phyloP scores from a whole-genome alignment of 331 rosid species.

The Quercus phellos region DNA sequence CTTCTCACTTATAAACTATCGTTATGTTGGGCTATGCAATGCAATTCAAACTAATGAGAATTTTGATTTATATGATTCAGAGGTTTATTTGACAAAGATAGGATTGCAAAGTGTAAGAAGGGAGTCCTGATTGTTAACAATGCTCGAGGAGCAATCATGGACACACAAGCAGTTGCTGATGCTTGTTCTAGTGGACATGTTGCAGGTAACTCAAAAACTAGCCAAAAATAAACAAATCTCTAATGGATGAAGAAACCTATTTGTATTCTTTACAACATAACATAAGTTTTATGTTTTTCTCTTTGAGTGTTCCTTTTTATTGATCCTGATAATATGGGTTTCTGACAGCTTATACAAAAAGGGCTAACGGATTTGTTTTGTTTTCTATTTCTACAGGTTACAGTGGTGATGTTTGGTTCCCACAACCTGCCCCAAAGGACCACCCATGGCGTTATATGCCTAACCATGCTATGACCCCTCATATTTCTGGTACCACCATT shows the following conservation, averaged over 20 bases:
- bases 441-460: constrained; percentile 99
- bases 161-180: constrained; percentile 80
- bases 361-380: neutral
- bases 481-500: constrained; percentile 90
- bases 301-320: neutral
- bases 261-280: neutral
- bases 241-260: neutral
- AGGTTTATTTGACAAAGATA: constrained; percentile 76
- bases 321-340: neutral
- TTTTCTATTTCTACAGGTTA: constrained; percentile 50
- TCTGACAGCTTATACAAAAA: neutral
- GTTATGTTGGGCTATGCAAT: neutral
- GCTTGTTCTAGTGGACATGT: constrained; percentile 81
- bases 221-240: neutral
- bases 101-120: constrained; percentile 79
- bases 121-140: constrained; percentile 84
- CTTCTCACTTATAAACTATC: neutral
- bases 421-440: constrained; percentile 98
- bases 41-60: neutral
- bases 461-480: constrained; percentile 99
- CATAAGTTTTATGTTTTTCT: no score
- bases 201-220: constrained; percentile 51
- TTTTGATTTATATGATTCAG: constrained; percentile 35
- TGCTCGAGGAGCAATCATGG: constrained; percentile 96
- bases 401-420: constrained; percentile 92